Conservation (phyloP, 2,329 filamentous ascomycete genomes). For the Berkeleyomyces basicola region DNA sequence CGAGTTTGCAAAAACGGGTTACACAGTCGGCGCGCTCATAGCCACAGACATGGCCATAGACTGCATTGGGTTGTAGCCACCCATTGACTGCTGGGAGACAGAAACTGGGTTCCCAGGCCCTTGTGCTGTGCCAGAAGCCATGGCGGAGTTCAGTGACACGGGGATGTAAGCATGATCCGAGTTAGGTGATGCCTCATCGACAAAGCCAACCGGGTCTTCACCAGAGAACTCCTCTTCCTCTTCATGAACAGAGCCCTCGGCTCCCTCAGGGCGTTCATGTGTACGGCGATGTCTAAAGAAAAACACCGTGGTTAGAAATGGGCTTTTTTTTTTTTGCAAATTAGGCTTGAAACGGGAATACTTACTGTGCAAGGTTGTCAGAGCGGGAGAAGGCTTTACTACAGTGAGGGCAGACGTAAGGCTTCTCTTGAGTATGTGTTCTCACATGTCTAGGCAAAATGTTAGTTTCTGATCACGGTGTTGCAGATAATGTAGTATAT, state of each 20-base stretch:
- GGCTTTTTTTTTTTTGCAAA: constrained; percentile 14
- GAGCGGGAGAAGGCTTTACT: constrained; percentile 98
- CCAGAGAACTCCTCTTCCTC: constrained; percentile 71
- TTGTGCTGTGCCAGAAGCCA: not conserved
- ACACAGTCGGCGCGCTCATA: constrained; percentile 33
- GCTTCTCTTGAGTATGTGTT: constrained; percentile 97
- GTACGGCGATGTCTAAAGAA: constrained; percentile 66
- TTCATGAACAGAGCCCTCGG: constrained; percentile 45
- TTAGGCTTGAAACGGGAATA: constrained; percentile 21
- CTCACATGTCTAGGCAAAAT: constrained; percentile 65
- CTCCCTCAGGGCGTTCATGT: constrained; percentile 47
- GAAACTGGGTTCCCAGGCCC: not conserved
- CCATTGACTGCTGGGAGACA: constrained; percentile 17
- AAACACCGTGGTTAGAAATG: constrained; percentile 25
- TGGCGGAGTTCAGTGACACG: constrained; percentile 30
- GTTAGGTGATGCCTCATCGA: constrained; percentile 62
- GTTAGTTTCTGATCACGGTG: constrained; percentile 15
- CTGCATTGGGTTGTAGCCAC: constrained; percentile 40
- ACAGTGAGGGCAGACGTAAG: constrained; percentile 93
- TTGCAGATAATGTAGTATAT: constrained; percentile 29
- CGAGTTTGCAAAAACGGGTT: not conserved
- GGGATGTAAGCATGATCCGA: constrained; percentile 49
- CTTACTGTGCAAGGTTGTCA: constrained; percentile 96
- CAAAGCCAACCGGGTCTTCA: constrained; percentile 66
- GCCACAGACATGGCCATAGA: constrained; percentile 49